Percentiles rank a stretch among this genome's conserved stretches.
These are phyloP conservation scores for Mycocentrospora acerina DNA, from an alignment of 2,329 filamentous ascomycete genomes.

Conservation along the genomic window DNA sequence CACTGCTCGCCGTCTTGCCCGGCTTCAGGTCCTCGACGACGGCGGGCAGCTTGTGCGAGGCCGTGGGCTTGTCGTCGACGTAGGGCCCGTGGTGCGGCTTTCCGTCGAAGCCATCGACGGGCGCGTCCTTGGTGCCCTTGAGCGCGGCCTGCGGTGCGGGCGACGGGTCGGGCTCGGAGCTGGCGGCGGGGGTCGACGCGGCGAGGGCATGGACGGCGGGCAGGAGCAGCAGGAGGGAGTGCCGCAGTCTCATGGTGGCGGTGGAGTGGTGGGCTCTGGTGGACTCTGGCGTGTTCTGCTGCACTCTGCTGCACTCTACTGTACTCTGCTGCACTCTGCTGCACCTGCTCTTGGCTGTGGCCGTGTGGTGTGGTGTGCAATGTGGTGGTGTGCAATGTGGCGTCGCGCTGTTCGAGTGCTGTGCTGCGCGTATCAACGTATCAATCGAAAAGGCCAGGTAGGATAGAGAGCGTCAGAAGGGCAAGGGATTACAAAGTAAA, in stretches of 20 bases:
- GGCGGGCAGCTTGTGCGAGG: constrained; percentile 33
- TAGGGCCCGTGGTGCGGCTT: constrained; percentile 88
- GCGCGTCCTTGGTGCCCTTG: constrained; percentile 73
- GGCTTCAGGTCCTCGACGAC: constrained; percentile 43
- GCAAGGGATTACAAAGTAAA: no score
- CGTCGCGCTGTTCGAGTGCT: no score
- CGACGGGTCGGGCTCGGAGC: constrained; percentile 22
- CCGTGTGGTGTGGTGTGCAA: no score
- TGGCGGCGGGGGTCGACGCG: constrained; percentile 42
- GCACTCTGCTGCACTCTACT: not conserved
- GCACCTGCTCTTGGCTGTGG: not conserved
- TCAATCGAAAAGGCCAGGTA: no score
- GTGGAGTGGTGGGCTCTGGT: constrained; percentile 10
- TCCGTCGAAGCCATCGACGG: constrained; percentile 89
- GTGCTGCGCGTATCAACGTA: no score
- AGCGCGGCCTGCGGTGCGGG: constrained; percentile 22
- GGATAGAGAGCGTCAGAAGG: no score
- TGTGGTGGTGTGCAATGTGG: no score
- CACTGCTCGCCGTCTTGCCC: constrained; percentile 28
- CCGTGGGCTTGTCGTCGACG: constrained; percentile 55
- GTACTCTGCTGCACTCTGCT: no score
- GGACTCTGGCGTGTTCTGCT: constrained; percentile 10
- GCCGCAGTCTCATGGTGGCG: constrained; percentile 60
- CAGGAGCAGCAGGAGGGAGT: constrained; percentile 54
- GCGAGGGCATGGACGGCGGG: constrained; percentile 62